Base-by-base conservation (phyloP, 495 filamentous ascomycete genomes). In the Aspergillus homomorphus region DNA sequence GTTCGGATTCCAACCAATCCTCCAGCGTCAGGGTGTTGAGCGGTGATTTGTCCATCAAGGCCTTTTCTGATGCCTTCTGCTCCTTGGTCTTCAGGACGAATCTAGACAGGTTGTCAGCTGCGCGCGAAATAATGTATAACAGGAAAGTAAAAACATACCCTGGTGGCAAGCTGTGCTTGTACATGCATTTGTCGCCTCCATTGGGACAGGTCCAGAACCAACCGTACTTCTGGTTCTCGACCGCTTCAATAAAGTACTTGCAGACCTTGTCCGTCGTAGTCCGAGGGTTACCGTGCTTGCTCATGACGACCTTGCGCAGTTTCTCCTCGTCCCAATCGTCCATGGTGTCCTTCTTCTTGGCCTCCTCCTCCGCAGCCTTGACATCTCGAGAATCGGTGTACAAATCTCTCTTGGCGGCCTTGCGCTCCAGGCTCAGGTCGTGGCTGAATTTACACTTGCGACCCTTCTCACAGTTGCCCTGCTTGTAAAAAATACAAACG, bases 131-230 rank as follows among this genome's bases (percentile, higher is more conserved):
- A 42, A 16, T 14, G 46, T 5, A 42, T 14, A 14, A 30, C 20
- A 19, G 54, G 61, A 42, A 20, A 6, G 45, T 15, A 8, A 12
- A 50, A 41, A 81, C 86, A 70, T 82, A 93, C 87, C 94, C 94
- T 67, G 92, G 86, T 59, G 94, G 94, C 67, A 99, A 83, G 59
- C 88, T 90, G 72, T 99, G 94, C 74, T 88, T 91, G 69, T 99
- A 99, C 88, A 92, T 97, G 88, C 94, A 99, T 75, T 96, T 89
- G 73, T 99, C 87, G 53, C 90, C 95, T 58, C 90, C 92, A 72
- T 98, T 98, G 50, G 94, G 94, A 84, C 94, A 99, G 38, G 81
- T 79, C 94, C 94, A 99, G 76, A 98, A 96, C 94, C 94, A 99
- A 61, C 94, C 94, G 65, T 99, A 99, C 77, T 97, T 98, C 63